Percentiles rank a stretch among this genome's conserved stretches.
Conservation (phyloP, 73 alveolate species). For the Paramecium sexaurelia region DNA sequence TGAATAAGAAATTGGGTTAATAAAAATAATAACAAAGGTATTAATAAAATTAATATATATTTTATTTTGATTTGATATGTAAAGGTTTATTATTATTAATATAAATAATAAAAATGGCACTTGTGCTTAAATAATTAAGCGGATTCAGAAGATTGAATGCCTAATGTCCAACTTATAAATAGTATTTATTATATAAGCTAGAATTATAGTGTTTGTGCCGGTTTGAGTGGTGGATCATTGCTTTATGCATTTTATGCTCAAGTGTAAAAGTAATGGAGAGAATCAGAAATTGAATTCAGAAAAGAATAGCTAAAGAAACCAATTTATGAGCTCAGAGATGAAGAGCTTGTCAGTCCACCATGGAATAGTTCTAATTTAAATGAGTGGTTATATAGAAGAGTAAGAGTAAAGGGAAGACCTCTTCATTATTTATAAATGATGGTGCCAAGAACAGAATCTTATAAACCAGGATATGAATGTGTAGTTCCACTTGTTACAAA, state of each 20-base stretch:
- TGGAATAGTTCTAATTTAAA: conserved; percentile 46
- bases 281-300: not conserved
- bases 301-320: conserved; percentile 60
- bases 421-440: conserved; percentile 61
- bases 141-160: not conserved
- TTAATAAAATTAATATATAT: no score
- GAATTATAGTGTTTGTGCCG: not conserved
- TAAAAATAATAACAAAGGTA: no score
- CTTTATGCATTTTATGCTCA: not conserved
- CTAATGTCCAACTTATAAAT: not conserved
- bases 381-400: conserved; percentile 68
- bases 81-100: not conserved
- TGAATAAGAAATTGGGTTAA: no score
- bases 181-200: not conserved
- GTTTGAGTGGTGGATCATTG: conserved; percentile 33
- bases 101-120: conserved; percentile 14
- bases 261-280: not conserved
- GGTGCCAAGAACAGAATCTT: conserved; percentile 50
- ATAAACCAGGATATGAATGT: conserved; percentile 56
- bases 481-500: conserved; percentile 66
- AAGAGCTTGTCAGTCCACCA: conserved; percentile 64
- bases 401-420: conserved; percentile 67
- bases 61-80: not conserved
- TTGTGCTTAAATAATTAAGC: not conserved
- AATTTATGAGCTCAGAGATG: conserved; percentile 56